Evolutionary conservation across 495 filamentous ascomycete species (phyloP).

Genomic region (Penicillium silybi): DNA sequence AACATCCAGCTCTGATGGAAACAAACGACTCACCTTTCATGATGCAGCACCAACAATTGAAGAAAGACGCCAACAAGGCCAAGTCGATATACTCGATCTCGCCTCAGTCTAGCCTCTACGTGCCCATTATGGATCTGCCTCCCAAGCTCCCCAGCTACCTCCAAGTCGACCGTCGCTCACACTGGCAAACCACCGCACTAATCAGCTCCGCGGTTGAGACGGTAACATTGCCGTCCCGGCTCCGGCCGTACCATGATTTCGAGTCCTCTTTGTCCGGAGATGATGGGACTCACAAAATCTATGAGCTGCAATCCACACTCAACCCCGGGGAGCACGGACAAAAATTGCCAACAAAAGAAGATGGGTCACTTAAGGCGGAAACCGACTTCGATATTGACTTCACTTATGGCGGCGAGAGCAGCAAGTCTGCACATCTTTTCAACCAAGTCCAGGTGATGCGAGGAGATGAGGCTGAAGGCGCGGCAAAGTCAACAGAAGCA

Average conservation of each 20-base stretch:
- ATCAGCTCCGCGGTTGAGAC: constrained; percentile 77
- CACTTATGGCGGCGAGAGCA: constrained; percentile 41
- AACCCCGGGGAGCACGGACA: constrained; percentile 21
- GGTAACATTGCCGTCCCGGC: constrained; percentile 69
- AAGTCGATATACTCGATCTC: constrained; percentile 63
- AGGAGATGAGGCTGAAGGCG: constrained; percentile 38
- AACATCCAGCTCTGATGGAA: background rate
- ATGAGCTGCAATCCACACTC: constrained; percentile 59
- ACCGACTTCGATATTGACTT: constrained; percentile 57
- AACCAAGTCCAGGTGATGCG: constrained; percentile 52
- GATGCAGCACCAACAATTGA: constrained; percentile 38
- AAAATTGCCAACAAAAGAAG: constrained; percentile 13
- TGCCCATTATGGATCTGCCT: constrained; percentile 68
- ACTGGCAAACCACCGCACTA: constrained; percentile 80
- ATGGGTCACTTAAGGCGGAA: constrained; percentile 18
- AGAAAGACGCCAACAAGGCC: constrained; percentile 64
- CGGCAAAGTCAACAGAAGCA: constrained; percentile 22
- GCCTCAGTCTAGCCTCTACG: constrained; percentile 68
- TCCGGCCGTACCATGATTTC: constrained; percentile 59
- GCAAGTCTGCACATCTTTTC: constrained; percentile 53
- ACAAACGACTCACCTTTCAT: background rate
- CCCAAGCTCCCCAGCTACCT: constrained; percentile 55
- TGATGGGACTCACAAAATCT: constrained; percentile 72
- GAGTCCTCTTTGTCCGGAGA: constrained; percentile 69
- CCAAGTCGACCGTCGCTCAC: constrained; percentile 57